Base-by-base conservation (phyloP, 2,329 filamentous ascomycete species). In the Alternaria brassicae region DNA sequence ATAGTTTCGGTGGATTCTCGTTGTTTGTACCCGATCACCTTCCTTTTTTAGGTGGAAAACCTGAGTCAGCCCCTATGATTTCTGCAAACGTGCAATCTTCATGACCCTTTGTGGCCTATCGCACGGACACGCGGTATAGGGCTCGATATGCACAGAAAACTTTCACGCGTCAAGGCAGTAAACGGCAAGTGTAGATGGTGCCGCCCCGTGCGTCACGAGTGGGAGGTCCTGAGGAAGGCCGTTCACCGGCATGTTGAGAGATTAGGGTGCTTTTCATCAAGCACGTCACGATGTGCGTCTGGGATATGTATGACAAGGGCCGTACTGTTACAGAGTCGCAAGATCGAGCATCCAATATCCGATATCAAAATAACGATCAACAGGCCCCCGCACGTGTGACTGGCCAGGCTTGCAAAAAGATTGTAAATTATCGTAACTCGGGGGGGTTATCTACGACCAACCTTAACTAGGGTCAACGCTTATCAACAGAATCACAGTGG, bases 351-450 rank as follows among this genome's bases (percentile, higher is more conserved):
- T 36, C 32, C 19, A 48, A 36, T 8, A 48, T 48, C 25, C 25
- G 37, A 41, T 15, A 21, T 32, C 34, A 45, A 53, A 30, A 53
- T 36, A 53, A 53, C 51, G 41, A 53, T 53, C 48, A 58, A 47
- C 55, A 36, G 13, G 21, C 15, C 4, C 17, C 12, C 19, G 51
- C 21, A 15, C n/a, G 39, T 27, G 12, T 45, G 19, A 53, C 39
- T 53, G 51, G 51, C 37, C 30, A 12, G 37, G 37, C 7, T 30
- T 13, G 25, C 25, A 42, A 17, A 7, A 41, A 7, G 32, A 32
- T 41, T 42, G 49, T 36, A 17, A 34, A 52, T 37, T 41, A 52
- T 23, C 12, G 37, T 41, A 23, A 27, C 19, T 37, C 39, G 32
- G 25, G 13, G 12, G 21, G 32, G 49, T 21, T 42, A 52, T 37